phyloP scores from a whole-genome alignment of 441 rosid species.

The Raphanus hybrid region DNA sequence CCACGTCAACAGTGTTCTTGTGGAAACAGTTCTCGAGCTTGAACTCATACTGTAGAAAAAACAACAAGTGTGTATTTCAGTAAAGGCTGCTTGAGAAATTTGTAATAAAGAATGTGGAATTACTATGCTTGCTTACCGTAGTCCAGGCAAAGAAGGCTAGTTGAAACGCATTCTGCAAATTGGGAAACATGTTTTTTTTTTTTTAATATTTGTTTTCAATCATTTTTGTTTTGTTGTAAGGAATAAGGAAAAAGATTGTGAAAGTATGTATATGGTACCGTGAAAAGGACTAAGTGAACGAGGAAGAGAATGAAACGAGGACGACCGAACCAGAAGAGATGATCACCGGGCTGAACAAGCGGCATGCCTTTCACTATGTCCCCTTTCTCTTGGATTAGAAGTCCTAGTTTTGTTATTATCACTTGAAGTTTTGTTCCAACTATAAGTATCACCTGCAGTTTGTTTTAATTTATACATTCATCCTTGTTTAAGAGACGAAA shows the following conservation, averaged over 20 bases:
- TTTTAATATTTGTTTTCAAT: background rate
- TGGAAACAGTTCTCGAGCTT: slow-evolving; percentile 58
- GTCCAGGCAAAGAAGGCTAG: slow-evolving; percentile 70
- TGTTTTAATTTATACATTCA: background rate
- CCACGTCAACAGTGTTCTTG: slow-evolving; percentile 38
- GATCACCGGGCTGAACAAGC: slow-evolving; percentile 63
- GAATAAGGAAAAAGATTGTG: background rate
- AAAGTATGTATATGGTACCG: slow-evolving; percentile 42
- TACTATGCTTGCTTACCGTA: slow-evolving; percentile 48
- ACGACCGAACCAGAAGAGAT: slow-evolving; percentile 69
- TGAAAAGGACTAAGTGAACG: slow-evolving; percentile 69
- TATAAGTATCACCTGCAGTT: slow-evolving; percentile 57
- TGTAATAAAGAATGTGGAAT: background rate
- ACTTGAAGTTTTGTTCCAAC: slow-evolving; percentile 75
- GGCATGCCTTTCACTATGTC: slow-evolving; percentile 65
- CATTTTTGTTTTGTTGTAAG: background rate
- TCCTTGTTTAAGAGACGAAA: background rate
- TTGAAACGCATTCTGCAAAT: slow-evolving; percentile 69
- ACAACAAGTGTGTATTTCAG: background rate
- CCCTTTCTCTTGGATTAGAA: slow-evolving; percentile 58
- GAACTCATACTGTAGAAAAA: slow-evolving; percentile 54
- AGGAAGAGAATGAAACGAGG: slow-evolving; percentile 64
- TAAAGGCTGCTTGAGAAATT: background rate
- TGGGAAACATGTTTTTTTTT: background rate
- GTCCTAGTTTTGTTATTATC: slow-evolving; percentile 66